phyloP scores from a whole-genome alignment of 1,284 basidiomycete species.

The Puccinia horiana region DNA sequence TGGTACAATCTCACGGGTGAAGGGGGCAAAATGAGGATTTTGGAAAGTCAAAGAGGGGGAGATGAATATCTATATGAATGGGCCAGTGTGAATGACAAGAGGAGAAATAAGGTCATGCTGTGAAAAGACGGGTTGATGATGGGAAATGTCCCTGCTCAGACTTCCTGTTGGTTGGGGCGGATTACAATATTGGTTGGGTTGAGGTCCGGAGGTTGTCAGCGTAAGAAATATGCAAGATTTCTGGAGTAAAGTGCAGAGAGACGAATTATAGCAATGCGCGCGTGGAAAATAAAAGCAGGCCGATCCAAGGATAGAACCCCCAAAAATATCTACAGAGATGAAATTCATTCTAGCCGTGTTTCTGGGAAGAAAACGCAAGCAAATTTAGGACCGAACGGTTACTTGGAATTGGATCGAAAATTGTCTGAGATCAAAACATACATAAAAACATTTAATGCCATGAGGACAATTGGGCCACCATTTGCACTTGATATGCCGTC shows the following conservation, averaged over 20 bases:
- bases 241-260: background rate
- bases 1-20: background rate
- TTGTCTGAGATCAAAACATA: background rate
- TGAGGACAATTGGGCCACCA: conserved; percentile 48
- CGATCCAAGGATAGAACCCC: background rate
- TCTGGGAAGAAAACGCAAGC: background rate
- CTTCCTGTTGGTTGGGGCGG: background rate
- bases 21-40: background rate
- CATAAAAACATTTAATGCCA: conserved; percentile 44
- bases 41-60: background rate
- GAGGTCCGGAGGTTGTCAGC: background rate
- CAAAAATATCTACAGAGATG: background rate
- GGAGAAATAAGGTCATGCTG: background rate
- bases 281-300: background rate
- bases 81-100: background rate
- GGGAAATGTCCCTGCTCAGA: background rate
- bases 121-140: background rate
- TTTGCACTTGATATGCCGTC: conserved; percentile 47
- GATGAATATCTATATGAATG: no score
- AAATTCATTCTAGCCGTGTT: background rate
- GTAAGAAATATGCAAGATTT: background rate
- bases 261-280: background rate
- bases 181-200: background rate
- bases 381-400: background rate
- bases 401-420: background rate